Base-by-base conservation (phyloP, 2,329 filamentous ascomycete species). In the Clarireedia homoeocarpa region DNA sequence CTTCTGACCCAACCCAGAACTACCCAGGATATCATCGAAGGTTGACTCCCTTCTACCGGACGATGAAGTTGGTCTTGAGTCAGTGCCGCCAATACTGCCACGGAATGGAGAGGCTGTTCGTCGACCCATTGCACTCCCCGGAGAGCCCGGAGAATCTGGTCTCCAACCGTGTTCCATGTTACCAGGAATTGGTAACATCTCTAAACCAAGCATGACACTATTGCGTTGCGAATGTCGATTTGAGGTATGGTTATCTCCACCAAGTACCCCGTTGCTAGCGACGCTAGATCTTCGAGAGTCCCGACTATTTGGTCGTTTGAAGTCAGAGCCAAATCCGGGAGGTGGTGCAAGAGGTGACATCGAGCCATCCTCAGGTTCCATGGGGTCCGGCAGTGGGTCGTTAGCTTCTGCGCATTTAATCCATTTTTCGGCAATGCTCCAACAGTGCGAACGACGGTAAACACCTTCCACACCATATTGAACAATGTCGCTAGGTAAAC, bases 371-470 rank as follows among this genome's bases (percentile, higher is more conserved):
- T 47, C 48, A n/a, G 17, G 17, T 1, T 56, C 42, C 5, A 15
- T 7, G 26, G 17, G 10, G 9, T 52, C 24, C 6, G 36, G 26
- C 1, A 26, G 45, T 10, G 26, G 24, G 14, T 30, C 40, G 6
- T 49, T 48, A 5, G 42, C 38, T 27, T 51, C 54, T 2, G 48
- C 54, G 5, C 51, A 47, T 6, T 40, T 55, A 24, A 67, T 51
- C 85, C 85, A 88, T 62, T 78, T 74, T 62, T 81, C 76, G 3
- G 83, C 84, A 63, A 79, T 76, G 57, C 77, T 72, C 85, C 85
- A 89, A 70, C 84, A 88, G 66, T 88, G 85, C 59, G 81, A 85
- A 44, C 84, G 79, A 15, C 81, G 77, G 69, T 86, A 88, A 45
- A 85, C 79, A 46, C 81, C 84, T 65, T 88, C 85, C 1, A 85